phyloP scores from a whole-genome alignment of 176 grass and related monocot genomes.

The Phoenix dactylifera region DNA sequence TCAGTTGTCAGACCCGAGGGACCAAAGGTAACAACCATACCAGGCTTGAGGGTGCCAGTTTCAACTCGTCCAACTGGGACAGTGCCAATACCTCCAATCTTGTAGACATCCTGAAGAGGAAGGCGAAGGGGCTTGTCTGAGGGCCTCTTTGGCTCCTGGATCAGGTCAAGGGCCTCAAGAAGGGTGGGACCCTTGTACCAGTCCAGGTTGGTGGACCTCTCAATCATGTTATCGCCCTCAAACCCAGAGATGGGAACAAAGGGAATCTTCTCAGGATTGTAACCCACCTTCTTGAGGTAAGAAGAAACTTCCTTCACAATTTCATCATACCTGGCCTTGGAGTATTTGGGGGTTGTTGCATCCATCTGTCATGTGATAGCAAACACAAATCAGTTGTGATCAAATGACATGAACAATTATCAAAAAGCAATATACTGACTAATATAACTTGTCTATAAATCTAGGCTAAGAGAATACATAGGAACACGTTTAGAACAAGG shows the following conservation, averaged over 20 bases:
- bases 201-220: constrained; percentile 77
- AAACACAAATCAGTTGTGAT: too few species aligned
- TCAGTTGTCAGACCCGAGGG: constrained; percentile 72
- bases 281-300: constrained; percentile 74
- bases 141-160: constrained; percentile 78
- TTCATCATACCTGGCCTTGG: constrained; percentile 64
- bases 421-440: too few species aligned
- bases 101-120: constrained; percentile 95
- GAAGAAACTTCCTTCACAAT: constrained; percentile 76
- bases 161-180: constrained; percentile 74
- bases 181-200: constrained; percentile 87
- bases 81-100: constrained; percentile 91
- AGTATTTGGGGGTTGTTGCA: constrained; percentile 84
- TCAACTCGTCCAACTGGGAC: constrained; percentile 78
- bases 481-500: too few species aligned
- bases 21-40: constrained; percentile 80
- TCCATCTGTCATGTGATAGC: constrained; percentile 41
- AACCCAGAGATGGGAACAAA: constrained; percentile 88
- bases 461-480: too few species aligned
- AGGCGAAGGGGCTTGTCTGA: constrained; percentile 92
- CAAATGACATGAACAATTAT: too few species aligned
- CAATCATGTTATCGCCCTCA: constrained; percentile 87
- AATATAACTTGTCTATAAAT: too few species aligned
- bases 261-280: constrained; percentile 75
- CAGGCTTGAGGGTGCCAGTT: constrained; percentile 72